phyloP scores from a whole-genome alignment of 2,329 filamentous ascomycete genomes.

The Sporothrix globosa region DNA sequence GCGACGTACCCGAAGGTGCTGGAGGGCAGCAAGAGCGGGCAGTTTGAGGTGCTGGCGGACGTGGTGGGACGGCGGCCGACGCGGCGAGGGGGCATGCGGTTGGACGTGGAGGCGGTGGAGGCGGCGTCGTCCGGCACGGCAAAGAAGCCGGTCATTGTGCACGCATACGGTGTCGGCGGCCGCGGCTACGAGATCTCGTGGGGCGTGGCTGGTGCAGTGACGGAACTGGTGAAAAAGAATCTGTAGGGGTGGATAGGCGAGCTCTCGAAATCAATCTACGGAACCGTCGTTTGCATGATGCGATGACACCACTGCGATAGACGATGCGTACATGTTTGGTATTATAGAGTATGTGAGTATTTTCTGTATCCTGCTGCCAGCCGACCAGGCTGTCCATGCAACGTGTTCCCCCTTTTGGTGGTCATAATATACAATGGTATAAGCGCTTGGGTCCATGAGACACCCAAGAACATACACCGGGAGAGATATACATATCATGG shows the following conservation, averaged over 20 bases:
- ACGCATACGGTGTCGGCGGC: constrained; percentile 64
- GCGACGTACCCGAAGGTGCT: constrained; percentile 46
- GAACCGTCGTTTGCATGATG: no score
- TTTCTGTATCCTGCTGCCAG: constrained; percentile 20
- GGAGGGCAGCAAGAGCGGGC: constrained; percentile 24
- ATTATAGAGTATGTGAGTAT: constrained; percentile 15
- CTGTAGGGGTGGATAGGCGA: not conserved
- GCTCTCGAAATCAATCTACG: no score
- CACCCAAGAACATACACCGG: not conserved
- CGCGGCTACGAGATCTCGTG: constrained; percentile 65
- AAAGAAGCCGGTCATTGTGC: constrained; percentile 45
- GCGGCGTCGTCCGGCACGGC: constrained; percentile 13
- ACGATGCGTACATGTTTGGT: not conserved
- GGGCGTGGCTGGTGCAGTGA: constrained; percentile 59
- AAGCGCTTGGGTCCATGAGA: not conserved
- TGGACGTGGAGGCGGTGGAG: constrained; percentile 53
- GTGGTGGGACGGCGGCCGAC: constrained; percentile 53
- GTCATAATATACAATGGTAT: constrained; percentile 22
- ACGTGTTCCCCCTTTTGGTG: constrained; percentile 5
- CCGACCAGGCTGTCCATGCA: constrained; percentile 12
- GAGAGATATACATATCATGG: constrained; percentile 11
- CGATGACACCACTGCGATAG: not conserved
- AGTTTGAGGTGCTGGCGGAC: constrained; percentile 41
- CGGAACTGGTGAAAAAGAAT: constrained; percentile 43
- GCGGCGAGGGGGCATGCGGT: constrained; percentile 53